Evolutionary conservation across 1,139 yeast genomes (phyloP), one percentile per base, ranked within the genome.

Genomic region (Lodderomyces oxycetoniae): DNA sequence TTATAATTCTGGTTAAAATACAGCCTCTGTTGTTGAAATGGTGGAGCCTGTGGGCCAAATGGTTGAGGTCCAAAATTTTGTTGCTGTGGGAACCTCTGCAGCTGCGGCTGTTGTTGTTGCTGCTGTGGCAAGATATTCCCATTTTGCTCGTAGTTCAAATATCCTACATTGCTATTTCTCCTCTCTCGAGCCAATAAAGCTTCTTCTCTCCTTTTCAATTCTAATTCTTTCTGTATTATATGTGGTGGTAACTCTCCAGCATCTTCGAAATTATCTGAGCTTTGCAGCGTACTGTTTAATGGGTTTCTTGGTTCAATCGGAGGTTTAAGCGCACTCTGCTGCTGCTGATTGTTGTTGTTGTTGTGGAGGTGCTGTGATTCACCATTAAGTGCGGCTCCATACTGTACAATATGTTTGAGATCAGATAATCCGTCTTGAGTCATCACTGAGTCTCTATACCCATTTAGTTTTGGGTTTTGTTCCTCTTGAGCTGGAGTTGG

Each of bases 151-250:
- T 19, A 19, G 9, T 19, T 45, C 4, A 22, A 39, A 11, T 36
- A 41, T 10, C 30, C 26, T 9, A 17, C 29, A 17, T 27, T 17
- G n/a, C 28, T 26, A 27, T 22, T 23, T 11, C 28, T 21, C 6
- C 23, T 20, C 48, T 71, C 74, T 32, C 66, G 59, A 39, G 60
- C 63, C 39, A 58, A 51, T 44, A 71, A 50, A 20, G 67, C 64
- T 38, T 67, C 55, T 46, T 71, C 78, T 43, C 69, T 63, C 38
- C 57, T 63, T 42, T 63, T 61, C 31, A 71, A 52, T 42, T 69
- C 76, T 31, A 63, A 35, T 42, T 71, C 76, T 38, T 51, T 55
- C 21, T 55, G 53, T 6, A 48, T 41, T 10, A 53, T 32, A 29
- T 43, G 44, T 15, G 37, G 43, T 13, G 49, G 45, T 6, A 39